Evolutionary conservation across 2,329 filamentous ascomycete species (phyloP), one percentile per base, ranked within the genome.

Genomic region (Claviceps pusilla): DNA sequence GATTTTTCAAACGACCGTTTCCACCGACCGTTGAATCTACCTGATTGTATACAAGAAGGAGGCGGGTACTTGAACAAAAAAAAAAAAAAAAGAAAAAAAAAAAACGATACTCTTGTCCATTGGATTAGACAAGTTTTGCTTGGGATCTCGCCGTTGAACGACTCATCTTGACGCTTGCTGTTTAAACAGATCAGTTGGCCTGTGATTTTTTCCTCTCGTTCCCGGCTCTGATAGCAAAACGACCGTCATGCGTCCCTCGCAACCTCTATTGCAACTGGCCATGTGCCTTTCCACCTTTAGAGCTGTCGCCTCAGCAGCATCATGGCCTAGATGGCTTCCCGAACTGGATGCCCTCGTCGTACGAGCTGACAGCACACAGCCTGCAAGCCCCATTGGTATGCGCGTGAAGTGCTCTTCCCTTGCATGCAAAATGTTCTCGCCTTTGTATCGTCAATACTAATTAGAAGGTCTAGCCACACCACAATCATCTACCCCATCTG

Each of bases 321-420:
- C 74, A 55, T 82, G 78, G 79, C 75, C 78, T 24, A 67, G 65
- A 57, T 80, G 76, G 73, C 67, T 82, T 42, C 78, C 78, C 19
- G 72, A 76, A 12, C 50, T 74, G 41, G 74, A 81, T 58, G 63
- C 74, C 14, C 63, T 84, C 41, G 67, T 82, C 45, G 77, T 76
- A 51, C 73, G 77, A 56, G 70, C 71, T 57, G 69, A 76, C 57
- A 65, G 68, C 41, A 41, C 55, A 47, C 51, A 56, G 12, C 41
- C 54, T n/a, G 48, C 45, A 24, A 42, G 57, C 24, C 48, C 59
- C 28, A 53, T 54, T 29, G 56, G 55, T 54, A 60, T 50, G 57
- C 55, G 48, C 19, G 9, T 37, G 24, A 33, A 4, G 10, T 11
- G 9, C 42, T 4, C 24, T 12, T 7, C 24, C 24, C 11, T 16